Evolutionary conservation across 345 rosid species (phyloP).

Genomic region (Pistacia integerrima): DNA sequence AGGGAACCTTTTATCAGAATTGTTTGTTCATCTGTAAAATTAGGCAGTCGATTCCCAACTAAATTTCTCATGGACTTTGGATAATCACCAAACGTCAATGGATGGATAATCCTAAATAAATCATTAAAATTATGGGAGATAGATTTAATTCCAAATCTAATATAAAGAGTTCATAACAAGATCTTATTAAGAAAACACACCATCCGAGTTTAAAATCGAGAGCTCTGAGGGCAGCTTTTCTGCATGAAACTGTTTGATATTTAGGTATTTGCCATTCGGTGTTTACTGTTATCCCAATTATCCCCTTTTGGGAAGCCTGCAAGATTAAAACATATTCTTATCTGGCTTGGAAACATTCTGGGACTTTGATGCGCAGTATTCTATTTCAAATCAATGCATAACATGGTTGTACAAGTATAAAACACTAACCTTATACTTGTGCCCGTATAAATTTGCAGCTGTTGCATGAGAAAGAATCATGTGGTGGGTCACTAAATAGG

Average conservation of each 20-base stretch:
- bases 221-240: conserved; percentile 6
- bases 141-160: conserved; percentile 25
- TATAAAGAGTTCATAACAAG: neutral
- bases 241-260: conserved; percentile 22
- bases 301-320: conserved; percentile 43
- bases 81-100: conserved; percentile 59
- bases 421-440: conserved; percentile 35
- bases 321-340: too few species aligned
- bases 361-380: too few species aligned
- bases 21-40: conserved; percentile 50
- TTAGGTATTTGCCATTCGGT: conserved; percentile 33
- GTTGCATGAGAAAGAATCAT: conserved; percentile 41
- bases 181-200: conserved; percentile 5
- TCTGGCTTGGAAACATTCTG: conserved; percentile 13
- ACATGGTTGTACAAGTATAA: too few species aligned
- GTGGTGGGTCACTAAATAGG: conserved; percentile 36
- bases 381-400: too few species aligned
- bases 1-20: conserved; percentile 47
- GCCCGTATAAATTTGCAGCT: conserved; percentile 31
- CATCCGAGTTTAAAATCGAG: conserved; percentile 26
- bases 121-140: neutral
- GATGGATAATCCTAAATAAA: conserved; percentile 46
- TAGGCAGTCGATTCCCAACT: conserved; percentile 59
- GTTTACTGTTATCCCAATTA: conserved; percentile 31
- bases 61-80: conserved; percentile 50